A percentile compares a stretch with the other conserved stretches of the same genome.
Conservation (phyloP, 495 filamentous ascomycete species). For the Tuber aestivum region DNA sequence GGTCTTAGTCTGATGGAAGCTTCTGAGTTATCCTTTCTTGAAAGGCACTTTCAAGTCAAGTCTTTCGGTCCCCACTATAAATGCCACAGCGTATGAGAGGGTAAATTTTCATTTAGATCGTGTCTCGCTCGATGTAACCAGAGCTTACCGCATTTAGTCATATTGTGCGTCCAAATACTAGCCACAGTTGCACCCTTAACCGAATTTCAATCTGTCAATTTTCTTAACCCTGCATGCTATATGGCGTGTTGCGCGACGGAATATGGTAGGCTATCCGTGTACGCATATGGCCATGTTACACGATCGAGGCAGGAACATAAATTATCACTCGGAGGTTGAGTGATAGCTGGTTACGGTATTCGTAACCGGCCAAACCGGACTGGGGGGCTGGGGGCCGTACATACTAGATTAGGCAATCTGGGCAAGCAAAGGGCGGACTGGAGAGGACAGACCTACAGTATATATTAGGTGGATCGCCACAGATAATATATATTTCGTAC, state of each 20-base stretch:
- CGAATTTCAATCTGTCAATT: not conserved
- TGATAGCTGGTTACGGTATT: not conserved
- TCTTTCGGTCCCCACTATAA: not conserved
- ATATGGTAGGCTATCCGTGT: not conserved
- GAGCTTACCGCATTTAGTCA: not conserved
- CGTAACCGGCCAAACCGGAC: not conserved
- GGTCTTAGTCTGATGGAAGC: not conserved
- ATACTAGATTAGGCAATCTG: no score
- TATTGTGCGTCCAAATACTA: not conserved
- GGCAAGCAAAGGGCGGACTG: no score
- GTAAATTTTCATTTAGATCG: not conserved
- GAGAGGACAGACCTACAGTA: no score
- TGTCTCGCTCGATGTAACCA: no score
- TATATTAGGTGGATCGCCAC: no score
- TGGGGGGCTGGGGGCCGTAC: no score
- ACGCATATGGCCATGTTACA: no score
- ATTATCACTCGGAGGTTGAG: not conserved
- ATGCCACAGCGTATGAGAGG: not conserved
- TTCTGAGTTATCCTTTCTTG: not conserved
- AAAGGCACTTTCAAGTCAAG: not conserved
- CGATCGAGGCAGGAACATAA: not conserved
- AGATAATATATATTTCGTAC: no score
- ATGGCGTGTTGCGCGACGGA: not conserved
- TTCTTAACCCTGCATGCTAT: not conserved
- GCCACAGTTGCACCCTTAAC: not conserved